Conservation (phyloP, 2,329 filamentous ascomycete species). For the Stagonosporopsis cucurbitacearum region DNA sequence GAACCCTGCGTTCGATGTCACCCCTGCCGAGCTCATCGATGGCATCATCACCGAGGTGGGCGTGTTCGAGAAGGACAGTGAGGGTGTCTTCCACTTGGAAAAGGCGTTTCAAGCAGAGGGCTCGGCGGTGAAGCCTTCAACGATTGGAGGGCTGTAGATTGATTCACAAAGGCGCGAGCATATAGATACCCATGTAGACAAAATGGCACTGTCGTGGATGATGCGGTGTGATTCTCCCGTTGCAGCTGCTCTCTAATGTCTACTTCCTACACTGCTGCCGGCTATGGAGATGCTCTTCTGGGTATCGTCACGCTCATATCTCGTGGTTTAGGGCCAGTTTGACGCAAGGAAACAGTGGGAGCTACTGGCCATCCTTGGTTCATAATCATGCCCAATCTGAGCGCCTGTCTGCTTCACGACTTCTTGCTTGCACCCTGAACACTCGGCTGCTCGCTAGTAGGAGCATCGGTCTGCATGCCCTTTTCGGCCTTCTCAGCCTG, state of each 20-base stretch:
- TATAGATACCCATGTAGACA: slow-evolving; percentile 13
- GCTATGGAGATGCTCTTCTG: slow-evolving; percentile 4
- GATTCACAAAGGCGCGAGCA: not conserved
- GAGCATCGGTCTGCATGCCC: slow-evolving; percentile 25
- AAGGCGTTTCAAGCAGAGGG: slow-evolving; percentile 47
- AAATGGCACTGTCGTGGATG: not conserved
- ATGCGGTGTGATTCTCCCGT: not conserved
- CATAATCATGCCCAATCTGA: not conserved
- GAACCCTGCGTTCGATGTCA: slow-evolving; percentile 98
- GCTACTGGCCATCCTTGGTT: not conserved
- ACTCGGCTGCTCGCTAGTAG: not conserved
- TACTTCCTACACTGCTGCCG: not conserved
- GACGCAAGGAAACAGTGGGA: not conserved
- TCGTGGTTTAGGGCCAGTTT: not conserved
- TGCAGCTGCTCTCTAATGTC: not conserved
- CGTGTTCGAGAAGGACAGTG: slow-evolving; percentile 75
- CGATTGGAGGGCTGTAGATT: slow-evolving; percentile 40
- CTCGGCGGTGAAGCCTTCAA: slow-evolving; percentile 38
- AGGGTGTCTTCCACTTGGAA: slow-evolving; percentile 71
- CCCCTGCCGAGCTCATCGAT: slow-evolving; percentile 86
- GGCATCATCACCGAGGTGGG: slow-evolving; percentile 93
- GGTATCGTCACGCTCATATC: not conserved
- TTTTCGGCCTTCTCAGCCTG: slow-evolving; percentile 54
- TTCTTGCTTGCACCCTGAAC: slow-evolving; percentile 10
- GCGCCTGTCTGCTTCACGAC: not conserved